These are phyloP conservation scores for Meyerozyma elateridarum DNA, from an alignment of 1,139 yeast species.

Conservation along the genomic window DNA sequence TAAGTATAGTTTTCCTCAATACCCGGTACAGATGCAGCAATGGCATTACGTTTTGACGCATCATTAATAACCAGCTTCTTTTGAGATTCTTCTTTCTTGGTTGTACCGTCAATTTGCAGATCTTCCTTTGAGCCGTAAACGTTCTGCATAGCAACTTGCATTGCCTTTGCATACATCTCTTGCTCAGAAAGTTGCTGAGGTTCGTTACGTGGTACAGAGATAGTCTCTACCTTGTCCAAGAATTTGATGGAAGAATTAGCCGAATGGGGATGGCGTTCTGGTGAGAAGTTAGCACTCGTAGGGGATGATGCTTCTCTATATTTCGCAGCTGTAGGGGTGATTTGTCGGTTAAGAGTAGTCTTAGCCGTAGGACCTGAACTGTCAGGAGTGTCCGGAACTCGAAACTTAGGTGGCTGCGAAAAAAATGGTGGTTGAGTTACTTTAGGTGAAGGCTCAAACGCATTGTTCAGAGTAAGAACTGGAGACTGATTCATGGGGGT, in stretches of 20 bases:
- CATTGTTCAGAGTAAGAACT: too few species aligned
- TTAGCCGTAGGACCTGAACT: slow-evolving; percentile 11
- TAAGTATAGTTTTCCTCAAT: slow-evolving; percentile 28
- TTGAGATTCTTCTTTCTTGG: slow-evolving; percentile 1
- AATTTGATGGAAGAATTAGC: slow-evolving; percentile 33
- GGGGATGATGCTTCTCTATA: slow-evolving; percentile 5
- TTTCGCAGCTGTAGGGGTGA: slow-evolving; percentile 17
- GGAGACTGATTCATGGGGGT: too few species aligned
- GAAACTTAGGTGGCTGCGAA: slow-evolving; percentile 5
- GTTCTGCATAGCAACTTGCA: slow-evolving; percentile 37
- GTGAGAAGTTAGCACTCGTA: too few species aligned
- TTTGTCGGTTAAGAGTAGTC: slow-evolving; percentile 5
- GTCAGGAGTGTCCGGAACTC: slow-evolving; percentile 13
- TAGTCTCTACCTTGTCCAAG: slow-evolving; percentile 37
- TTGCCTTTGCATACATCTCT: slow-evolving; percentile 29
- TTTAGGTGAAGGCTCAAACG: slow-evolving; percentile 7
- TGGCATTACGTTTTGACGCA: slow-evolving; percentile 8
- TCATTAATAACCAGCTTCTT: slow-evolving; percentile 9
- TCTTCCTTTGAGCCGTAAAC: slow-evolving; percentile 29
- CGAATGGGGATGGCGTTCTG: slow-evolving; percentile 9
- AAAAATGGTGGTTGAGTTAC: neutral
- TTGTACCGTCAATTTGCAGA: slow-evolving; percentile 5
- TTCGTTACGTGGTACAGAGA: slow-evolving; percentile 21
- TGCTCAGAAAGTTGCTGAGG: slow-evolving; percentile 5
- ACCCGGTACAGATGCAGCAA: slow-evolving; percentile 17